These are phyloP conservation scores for Olyra latifolia DNA, from an alignment of 176 grass and related monocot genomes.

Conservation along the genomic window DNA sequence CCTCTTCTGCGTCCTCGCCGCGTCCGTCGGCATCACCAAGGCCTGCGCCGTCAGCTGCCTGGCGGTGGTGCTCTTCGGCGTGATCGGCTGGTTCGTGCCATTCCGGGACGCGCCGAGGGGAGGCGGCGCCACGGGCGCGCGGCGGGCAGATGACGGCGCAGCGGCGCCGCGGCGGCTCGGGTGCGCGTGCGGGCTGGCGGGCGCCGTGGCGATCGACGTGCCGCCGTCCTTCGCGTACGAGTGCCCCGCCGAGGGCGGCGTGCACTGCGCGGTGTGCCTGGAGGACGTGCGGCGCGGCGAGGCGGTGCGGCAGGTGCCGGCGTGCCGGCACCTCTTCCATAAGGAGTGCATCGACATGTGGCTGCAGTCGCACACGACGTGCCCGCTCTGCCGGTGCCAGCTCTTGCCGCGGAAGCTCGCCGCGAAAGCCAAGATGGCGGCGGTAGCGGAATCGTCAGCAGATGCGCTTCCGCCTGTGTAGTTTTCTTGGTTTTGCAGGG, in stretches of 20 bases:
- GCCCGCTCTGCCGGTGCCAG: no score
- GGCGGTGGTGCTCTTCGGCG: neutral
- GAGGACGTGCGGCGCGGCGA: slow-evolving; percentile 4
- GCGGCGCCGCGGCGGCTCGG: neutral
- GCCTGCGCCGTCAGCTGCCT: neutral
- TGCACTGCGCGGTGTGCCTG: no score
- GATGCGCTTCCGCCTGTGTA: slow-evolving; percentile 15
- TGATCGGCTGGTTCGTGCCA: slow-evolving; percentile 12
- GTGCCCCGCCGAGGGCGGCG: neutral
- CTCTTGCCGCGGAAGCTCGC: no score
- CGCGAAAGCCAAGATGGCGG: neutral
- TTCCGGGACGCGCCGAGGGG: neutral
- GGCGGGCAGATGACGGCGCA: neutral
- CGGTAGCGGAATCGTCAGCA: no score
- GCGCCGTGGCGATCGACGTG: no score
- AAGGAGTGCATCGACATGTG: no score
- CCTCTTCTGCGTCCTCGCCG: slow-evolving; percentile 16
- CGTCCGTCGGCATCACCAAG: neutral
- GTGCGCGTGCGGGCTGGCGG: no score
- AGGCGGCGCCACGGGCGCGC: no score
- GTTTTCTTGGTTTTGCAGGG: neutral
- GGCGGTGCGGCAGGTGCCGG: slow-evolving; percentile 24
- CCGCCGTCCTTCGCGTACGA: slow-evolving; percentile 15
- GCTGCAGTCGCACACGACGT: no score
- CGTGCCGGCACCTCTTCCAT: slow-evolving; percentile 39